phyloP scores from a whole-genome alignment of 345 rosid species.

The Boechera divaricarpa region DNA sequence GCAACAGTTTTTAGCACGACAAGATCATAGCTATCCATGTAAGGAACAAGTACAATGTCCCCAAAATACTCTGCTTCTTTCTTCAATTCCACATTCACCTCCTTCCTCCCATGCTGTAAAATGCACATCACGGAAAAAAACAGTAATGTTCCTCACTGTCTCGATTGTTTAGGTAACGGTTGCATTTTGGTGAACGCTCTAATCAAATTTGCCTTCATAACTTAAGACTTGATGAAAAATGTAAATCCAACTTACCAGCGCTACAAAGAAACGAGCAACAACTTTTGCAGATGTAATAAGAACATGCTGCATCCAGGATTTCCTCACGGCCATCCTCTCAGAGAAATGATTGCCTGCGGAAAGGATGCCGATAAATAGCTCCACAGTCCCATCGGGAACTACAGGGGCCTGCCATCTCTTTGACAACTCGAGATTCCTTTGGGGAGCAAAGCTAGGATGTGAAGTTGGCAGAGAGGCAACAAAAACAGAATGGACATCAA shows the following conservation, averaged over 20 bases:
- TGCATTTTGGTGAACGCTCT: neutral
- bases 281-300: slow-evolving; percentile 81
- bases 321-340: slow-evolving; percentile 97
- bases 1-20: slow-evolving; percentile 96
- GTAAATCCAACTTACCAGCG: slow-evolving; percentile 59
- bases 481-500: slow-evolving; percentile 79
- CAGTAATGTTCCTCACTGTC: neutral
- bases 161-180: neutral
- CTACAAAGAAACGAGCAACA: slow-evolving; percentile 95
- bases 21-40: slow-evolving; percentile 95
- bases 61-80: slow-evolving; percentile 96
- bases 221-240: neutral
- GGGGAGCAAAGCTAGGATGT: slow-evolving; percentile 89
- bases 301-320: slow-evolving; percentile 91
- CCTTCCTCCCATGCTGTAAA: slow-evolving; percentile 81
- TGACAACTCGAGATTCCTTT: slow-evolving; percentile 80
- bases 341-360: slow-evolving; percentile 95
- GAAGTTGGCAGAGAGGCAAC: slow-evolving; percentile 84
- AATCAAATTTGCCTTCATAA: neutral
- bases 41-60: slow-evolving; percentile 87
- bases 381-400: slow-evolving; percentile 62
- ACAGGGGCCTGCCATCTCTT: slow-evolving; percentile 81
- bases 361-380: slow-evolving; percentile 85
- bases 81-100: slow-evolving; percentile 87
- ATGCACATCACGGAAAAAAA: slow-evolving; percentile 16